These are phyloP conservation scores for Tulasnella sp. DNA, from an alignment of 768 basidiomycete species.

Conservation along the genomic window DNA sequence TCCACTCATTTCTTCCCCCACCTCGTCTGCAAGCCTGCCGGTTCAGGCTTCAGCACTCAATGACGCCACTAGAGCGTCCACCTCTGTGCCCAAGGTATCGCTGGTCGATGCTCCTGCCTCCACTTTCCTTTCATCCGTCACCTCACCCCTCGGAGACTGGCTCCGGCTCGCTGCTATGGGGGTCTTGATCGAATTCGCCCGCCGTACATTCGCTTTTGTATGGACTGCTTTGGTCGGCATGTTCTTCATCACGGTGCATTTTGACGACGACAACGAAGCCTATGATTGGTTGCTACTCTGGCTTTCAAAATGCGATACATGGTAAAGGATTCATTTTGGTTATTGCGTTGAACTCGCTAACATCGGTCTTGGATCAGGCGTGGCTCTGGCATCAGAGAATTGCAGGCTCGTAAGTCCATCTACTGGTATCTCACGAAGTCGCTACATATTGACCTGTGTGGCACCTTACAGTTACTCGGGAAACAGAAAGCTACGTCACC, in stretches of 20 bases:
- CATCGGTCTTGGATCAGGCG: not conserved
- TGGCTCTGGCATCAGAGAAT: not conserved
- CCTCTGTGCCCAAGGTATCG: not conserved
- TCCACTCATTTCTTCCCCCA: constrained; percentile 2
- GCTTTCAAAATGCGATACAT: constrained; percentile 12
- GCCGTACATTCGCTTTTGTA: not conserved
- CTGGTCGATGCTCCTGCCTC: not conserved
- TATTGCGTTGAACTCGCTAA: not conserved
- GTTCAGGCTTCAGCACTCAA: not conserved
- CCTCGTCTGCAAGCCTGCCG: not conserved
- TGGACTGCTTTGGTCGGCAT: constrained; percentile 27
- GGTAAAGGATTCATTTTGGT: not conserved
- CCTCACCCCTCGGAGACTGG: not conserved
- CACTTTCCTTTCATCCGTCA: not conserved
- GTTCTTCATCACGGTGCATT: constrained; percentile 84
- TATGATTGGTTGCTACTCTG: constrained; percentile 20
- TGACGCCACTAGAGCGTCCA: not conserved
- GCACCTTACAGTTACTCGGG: not conserved
- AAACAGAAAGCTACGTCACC: constrained; percentile 3
- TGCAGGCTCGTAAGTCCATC: not conserved
- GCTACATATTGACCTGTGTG: not conserved
- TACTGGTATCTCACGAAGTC: not conserved
- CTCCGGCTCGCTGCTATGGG: not conserved
- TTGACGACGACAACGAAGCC: constrained; percentile 55
- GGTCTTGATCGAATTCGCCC: not conserved